These are phyloP conservation scores for Thermothelomyces thermophilus DNA, from an alignment of 2,329 filamentous ascomycete genomes.

Conservation along the genomic window DNA sequence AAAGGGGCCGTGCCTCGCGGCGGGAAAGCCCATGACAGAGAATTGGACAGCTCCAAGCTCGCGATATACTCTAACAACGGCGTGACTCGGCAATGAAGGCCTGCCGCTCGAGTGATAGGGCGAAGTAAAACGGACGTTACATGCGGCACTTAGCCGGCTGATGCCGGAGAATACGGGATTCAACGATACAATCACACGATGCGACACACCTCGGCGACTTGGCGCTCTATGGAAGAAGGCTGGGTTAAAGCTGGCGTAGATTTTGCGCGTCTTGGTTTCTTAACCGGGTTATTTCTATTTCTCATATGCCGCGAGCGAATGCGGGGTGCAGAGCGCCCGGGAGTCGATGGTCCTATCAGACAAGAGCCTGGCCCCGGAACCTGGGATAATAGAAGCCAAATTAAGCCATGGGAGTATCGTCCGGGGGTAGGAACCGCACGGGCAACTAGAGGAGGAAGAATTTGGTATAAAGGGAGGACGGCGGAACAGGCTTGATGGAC, in stretches of 20 bases:
- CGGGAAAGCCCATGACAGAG: too few relatives aligned
- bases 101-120: too few relatives aligned
- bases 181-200: too few relatives aligned
- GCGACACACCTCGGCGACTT: neutral
- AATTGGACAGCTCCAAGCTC: too few relatives aligned
- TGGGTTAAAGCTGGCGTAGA: neutral
- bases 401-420: too few relatives aligned
- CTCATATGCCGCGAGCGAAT: neutral
- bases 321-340: conserved; percentile 3
- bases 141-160: neutral
- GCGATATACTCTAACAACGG: too few relatives aligned
- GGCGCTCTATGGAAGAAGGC: conserved; percentile 1
- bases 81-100: too few relatives aligned
- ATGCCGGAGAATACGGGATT: neutral
- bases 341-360: neutral
- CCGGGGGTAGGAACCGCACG: too few relatives aligned
- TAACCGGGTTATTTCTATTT: conserved; percentile 1
- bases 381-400: neutral
- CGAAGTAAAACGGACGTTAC: neutral
- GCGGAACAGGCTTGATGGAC: neutral
- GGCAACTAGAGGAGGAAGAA: neutral
- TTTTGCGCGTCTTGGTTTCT: neutral
- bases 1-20: too few relatives aligned
- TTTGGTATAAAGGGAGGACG: neutral
- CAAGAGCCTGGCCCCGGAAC: neutral